A percentile compares a stretch with the other conserved stretches of the same genome.
Conservation (phyloP, 352 stramenopile genomes). For the Phytophthora litchii region DNA sequence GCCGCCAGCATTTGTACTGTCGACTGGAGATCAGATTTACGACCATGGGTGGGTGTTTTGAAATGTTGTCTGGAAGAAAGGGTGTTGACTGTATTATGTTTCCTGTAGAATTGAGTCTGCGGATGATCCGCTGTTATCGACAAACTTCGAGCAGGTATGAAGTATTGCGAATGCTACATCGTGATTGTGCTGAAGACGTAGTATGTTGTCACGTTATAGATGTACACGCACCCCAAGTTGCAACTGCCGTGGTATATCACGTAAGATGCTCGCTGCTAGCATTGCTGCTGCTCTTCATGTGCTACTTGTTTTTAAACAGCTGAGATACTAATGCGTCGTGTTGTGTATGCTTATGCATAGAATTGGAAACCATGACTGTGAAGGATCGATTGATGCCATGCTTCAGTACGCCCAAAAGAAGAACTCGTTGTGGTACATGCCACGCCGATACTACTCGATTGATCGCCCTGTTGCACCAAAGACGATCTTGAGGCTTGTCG, state of each 20-base stretch:
- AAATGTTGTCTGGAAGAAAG: background rate
- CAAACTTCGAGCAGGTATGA: slow-evolving; percentile 78
- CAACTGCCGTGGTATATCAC: slow-evolving; percentile 87
- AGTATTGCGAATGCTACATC: background rate
- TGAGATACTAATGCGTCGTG: too few relatives aligned
- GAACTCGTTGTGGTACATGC: slow-evolving; percentile 82
- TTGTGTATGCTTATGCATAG: too few relatives aligned
- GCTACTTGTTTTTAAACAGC: too few relatives aligned
- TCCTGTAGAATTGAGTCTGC: slow-evolving; percentile 56
- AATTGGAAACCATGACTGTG: slow-evolving; percentile 89
- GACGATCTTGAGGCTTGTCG: slow-evolving; percentile 80
- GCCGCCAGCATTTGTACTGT: slow-evolving; percentile 76
- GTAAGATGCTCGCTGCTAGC: slow-evolving; percentile 3
- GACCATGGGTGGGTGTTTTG: slow-evolving; percentile 61
- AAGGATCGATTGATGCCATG: slow-evolving; percentile 84
- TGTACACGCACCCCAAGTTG: slow-evolving; percentile 71
- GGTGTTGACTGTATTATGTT: slow-evolving; percentile 2
- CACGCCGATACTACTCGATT: slow-evolving; percentile 78
- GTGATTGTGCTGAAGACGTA: background rate
- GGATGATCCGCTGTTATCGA: slow-evolving; percentile 60
- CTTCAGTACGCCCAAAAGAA: slow-evolving; percentile 75
- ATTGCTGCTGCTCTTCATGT: too few relatives aligned
- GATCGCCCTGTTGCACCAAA: slow-evolving; percentile 79
- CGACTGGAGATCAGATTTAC: slow-evolving; percentile 88
- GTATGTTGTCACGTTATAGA: slow-evolving; percentile 38